A percentile compares a stretch with the other conserved stretches of the same genome.
Evolutionary conservation across 495 filamentous ascomycete genomes (phyloP).

Genomic region (Penicillium flavigenum): DNA sequence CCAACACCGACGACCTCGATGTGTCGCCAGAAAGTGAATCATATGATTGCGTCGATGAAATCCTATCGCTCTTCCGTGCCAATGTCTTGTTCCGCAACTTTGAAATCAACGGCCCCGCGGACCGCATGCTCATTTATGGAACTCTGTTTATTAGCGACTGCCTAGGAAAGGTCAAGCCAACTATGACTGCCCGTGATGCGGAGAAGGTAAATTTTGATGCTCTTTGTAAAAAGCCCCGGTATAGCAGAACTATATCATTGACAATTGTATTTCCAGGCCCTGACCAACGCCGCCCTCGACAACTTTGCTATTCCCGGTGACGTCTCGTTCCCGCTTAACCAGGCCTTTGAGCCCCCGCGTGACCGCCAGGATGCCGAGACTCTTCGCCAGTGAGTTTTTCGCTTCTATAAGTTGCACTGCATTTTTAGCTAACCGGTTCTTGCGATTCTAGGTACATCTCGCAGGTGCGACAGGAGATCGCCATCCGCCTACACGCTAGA

Average conservation of each 20-base stretch:
- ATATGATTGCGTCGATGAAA: slow-evolving; percentile 95
- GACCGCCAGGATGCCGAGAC: slow-evolving; percentile 87
- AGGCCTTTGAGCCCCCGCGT: slow-evolving; percentile 74
- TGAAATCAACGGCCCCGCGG: slow-evolving; percentile 95
- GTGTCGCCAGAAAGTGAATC: slow-evolving; percentile 81
- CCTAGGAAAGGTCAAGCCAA: slow-evolving; percentile 77
- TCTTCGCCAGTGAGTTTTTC: slow-evolving; percentile 61
- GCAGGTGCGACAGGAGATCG: slow-evolving; percentile 91
- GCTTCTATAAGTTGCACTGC: neutral
- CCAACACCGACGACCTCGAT: slow-evolving; percentile 63
- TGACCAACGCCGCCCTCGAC: slow-evolving; percentile 74
- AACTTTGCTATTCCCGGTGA: slow-evolving; percentile 97
- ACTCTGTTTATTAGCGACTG: slow-evolving; percentile 92
- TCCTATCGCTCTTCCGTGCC: slow-evolving; percentile 88
- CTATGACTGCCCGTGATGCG: slow-evolving; percentile 58
- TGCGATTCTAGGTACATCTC: slow-evolving; percentile 60
- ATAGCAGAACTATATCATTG: slow-evolving; percentile 1
- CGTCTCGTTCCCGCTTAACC: slow-evolving; percentile 87
- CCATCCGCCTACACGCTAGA: slow-evolving; percentile 71
- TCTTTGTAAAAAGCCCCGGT: neutral
- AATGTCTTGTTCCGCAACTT: slow-evolving; percentile 99
- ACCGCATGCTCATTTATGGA: slow-evolving; percentile 92
- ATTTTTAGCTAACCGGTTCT: slow-evolving; percentile 13
- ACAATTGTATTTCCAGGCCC: slow-evolving; percentile 43
- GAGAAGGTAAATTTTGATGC: slow-evolving; percentile 51